These are phyloP conservation scores for Pichia paraexigua DNA, from an alignment of 805 yeast species.

Conservation along the genomic window DNA sequence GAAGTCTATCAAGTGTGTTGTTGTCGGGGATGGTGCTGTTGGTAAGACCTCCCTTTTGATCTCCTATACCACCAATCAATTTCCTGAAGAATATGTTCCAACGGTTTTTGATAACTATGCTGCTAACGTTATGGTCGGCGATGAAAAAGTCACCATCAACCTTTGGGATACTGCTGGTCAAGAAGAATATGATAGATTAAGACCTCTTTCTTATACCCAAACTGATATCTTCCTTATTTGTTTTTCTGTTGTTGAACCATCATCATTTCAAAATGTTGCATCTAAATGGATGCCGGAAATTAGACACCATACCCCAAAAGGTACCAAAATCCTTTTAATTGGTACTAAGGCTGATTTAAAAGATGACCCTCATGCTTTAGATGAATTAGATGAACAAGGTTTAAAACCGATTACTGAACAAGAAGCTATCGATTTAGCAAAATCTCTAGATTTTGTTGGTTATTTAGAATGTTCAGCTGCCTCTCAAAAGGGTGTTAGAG, in stretches of 20 bases:
- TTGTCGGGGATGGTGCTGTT: constrained; percentile 93
- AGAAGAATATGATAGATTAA: constrained; percentile 79
- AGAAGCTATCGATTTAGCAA: constrained; percentile 62
- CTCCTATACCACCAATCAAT: constrained; percentile 84
- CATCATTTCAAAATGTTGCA: constrained; percentile 71
- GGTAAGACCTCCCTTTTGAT: constrained; percentile 88
- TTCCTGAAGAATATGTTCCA: constrained; percentile 90
- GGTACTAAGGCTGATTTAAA: constrained; percentile 88
- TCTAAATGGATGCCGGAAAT: constrained; percentile 85
- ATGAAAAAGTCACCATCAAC: constrained; percentile 75
- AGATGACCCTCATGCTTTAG: constrained; percentile 70
- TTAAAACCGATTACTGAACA: constrained; percentile 50
- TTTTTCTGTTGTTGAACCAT: constrained; percentile 75
- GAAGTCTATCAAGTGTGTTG: constrained; percentile 89
- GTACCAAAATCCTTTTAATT: constrained; percentile 59
- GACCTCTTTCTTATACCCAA: constrained; percentile 88
- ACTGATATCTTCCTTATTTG: constrained; percentile 84
- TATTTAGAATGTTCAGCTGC: constrained; percentile 89
- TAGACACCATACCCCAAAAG: constrained; percentile 71
- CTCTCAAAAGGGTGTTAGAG: constrained; percentile 78
- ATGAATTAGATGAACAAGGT: constrained; percentile 55
- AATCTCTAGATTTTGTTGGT: constrained; percentile 61
- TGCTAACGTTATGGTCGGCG: constrained; percentile 75
- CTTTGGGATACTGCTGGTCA: constrained; percentile 97
- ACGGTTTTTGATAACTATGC: constrained; percentile 92